Evolutionary conservation across 164 flowering plant species (phyloP).

Genomic region (Paratinospora sagittata): DNA sequence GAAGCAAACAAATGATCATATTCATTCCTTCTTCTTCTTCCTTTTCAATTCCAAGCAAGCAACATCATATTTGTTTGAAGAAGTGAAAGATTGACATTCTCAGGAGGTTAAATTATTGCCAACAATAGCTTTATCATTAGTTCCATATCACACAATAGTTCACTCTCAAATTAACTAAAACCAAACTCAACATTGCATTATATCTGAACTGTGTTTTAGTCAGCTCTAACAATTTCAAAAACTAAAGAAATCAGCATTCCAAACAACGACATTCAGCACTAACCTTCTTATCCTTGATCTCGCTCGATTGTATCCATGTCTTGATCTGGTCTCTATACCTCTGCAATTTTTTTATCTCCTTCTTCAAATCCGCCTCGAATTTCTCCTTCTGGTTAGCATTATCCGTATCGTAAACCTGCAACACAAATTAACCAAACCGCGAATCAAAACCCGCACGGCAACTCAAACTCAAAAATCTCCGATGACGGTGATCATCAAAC

Average conservation of each 20-base stretch:
- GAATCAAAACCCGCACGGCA: not conserved
- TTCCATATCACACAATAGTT: not conserved
- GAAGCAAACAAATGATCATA: too few species aligned
- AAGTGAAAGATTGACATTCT: too few species aligned
- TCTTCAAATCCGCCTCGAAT: constrained; percentile 97
- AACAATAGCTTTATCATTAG: not conserved
- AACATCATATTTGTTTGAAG: too few species aligned
- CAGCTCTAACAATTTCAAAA: not conserved
- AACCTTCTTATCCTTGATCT: constrained; percentile 97
- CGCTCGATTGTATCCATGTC: constrained; percentile 99
- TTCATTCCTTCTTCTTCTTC: too few species aligned
- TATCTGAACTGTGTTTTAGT: too few species aligned
- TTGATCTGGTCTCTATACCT: constrained; percentile 96
- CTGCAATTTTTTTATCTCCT: constrained; percentile 97
- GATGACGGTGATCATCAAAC: constrained; percentile 22
- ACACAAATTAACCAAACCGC: not conserved
- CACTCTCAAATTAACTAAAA: too few species aligned
- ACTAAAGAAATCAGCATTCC: not conserved
- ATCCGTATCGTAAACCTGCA: constrained; percentile 92
- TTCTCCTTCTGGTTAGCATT: constrained; percentile 99
- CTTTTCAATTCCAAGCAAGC: too few species aligned
- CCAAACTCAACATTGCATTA: too few species aligned
- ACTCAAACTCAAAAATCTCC: not conserved
- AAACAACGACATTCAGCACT: constrained; percentile 2
- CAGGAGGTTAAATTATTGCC: too few species aligned